A percentile compares a stretch with the other conserved stretches of the same genome.
Conservation (phyloP, 306 rosid species). For the Ziziphus jujuba region DNA sequence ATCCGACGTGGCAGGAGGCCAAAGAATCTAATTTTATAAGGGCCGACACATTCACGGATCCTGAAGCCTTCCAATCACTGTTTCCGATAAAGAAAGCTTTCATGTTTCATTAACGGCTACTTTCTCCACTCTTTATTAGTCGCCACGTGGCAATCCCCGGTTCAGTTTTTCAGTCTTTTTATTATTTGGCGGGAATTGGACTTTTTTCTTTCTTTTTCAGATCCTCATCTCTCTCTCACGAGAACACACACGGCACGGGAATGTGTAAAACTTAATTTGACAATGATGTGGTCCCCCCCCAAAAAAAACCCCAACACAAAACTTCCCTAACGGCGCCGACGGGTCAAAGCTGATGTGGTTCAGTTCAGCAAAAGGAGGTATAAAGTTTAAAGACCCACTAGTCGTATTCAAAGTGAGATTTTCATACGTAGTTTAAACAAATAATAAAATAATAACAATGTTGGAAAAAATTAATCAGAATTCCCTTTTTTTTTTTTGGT, state of each 20-base stretch:
- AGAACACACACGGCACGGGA: not conserved
- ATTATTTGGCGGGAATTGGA: conserved; percentile 52
- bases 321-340: conserved; percentile 36
- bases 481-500: too few species aligned
- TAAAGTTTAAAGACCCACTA: not conserved
- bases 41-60: conserved; percentile 26
- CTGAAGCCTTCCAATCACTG: conserved; percentile 9
- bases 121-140: conserved; percentile 30
- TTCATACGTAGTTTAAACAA: not conserved
- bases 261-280: conserved; percentile 26
- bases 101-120: conserved; percentile 67
- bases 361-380: conserved; percentile 5
- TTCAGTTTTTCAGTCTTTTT: not conserved
- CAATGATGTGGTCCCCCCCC: conserved; percentile 11
- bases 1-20: conserved; percentile 18
- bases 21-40: not conserved
- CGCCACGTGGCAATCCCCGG: conserved; percentile 49
- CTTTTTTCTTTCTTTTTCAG: not conserved
- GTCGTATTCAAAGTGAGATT: not conserved
- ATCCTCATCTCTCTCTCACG: too few species aligned
- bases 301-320: too few species aligned
- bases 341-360: conserved; percentile 26
- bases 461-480: conserved; percentile 7
- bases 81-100: conserved; percentile 27
- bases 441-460: not conserved